Evolutionary conservation across 140 eudicot genomes (phyloP), one percentile per base, ranked within the genome.

Genomic region (Anethum foeniculum): DNA sequence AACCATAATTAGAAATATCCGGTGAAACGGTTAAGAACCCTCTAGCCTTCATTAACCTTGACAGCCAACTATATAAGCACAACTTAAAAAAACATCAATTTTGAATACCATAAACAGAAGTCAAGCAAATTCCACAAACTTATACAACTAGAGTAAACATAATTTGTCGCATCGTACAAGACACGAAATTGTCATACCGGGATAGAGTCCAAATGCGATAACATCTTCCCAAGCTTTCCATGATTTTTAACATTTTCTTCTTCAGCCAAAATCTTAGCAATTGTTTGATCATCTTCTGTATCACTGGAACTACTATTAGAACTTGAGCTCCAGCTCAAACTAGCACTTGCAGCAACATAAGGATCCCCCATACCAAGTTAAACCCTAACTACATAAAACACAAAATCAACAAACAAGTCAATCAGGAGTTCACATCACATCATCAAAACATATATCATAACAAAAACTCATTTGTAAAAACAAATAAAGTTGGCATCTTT

Each of bases 131-230:
- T 8, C 49, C 77, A 7, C 77, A 23, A 72, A 14, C 32, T 71
- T 48, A 44, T 18, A 12, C 3, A 71, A 30, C 14, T 2, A 47
- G n/a, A 21, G 34, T 16, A 36, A n/a, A 30, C 48, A 52, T 13
- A 34, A 46, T 77, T 44, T 27, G 0, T 13, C 25, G 32, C 16
- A 32, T 67, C 21, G 36, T 54, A 58, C 36, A 56, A 56, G 30
- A 4, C 43, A 60, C 19, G 28, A 21, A 23, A 21, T 34, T 78
- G 80, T 21, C 75, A 60, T 80, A 87, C 90, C 85, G 88, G 90
- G 54, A 87, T 87, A 15, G 90, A 87, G 34, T 87, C 86, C 86
- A 87, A 85, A 87, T 87, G 90, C 13, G 88, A 80, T 13, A 87
- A 88, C 79, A 88, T 82, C 82, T 78, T 87, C 64, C 90, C 90